Evolutionary conservation across 306 rosid species (phyloP).

Genomic region (Prosopis cineraria): DNA sequence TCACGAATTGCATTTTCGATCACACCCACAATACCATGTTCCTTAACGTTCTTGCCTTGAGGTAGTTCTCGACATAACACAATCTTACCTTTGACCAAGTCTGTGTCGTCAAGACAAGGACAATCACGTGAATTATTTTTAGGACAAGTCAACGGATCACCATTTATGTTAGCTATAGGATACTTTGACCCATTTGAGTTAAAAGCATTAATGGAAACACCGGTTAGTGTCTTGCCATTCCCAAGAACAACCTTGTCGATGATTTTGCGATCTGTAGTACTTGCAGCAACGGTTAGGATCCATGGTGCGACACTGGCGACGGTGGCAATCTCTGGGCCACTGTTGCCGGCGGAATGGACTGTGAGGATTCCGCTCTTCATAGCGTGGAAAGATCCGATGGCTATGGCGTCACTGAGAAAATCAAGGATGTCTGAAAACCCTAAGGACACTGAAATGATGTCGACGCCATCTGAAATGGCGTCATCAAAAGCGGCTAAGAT

Average conservation of each 20-base stretch:
- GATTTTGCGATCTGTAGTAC: constrained; percentile 38
- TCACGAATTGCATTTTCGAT: neutral
- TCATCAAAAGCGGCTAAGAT: constrained; percentile 57
- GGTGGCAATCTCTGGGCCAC: neutral
- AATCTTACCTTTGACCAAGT: neutral
- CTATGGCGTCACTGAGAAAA: neutral
- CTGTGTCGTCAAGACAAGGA: neutral
- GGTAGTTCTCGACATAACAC: neutral
- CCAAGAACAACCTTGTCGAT: constrained; percentile 44
- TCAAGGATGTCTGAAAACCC: neutral
- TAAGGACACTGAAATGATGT: constrained; percentile 41
- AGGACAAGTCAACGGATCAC: neutral
- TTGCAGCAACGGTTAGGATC: constrained; percentile 48
- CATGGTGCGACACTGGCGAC: constrained; percentile 42
- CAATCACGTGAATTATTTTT: neutral
- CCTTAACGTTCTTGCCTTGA: neutral
- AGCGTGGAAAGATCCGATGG: constrained; percentile 54
- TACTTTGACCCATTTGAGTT: constrained; percentile 12
- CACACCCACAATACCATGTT: neutral
- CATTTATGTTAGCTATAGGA: constrained; percentile 1
- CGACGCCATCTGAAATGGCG: constrained; percentile 54
- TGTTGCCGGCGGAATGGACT: constrained; percentile 42
- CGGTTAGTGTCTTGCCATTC: constrained; percentile 34
- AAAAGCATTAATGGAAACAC: constrained; percentile 35
- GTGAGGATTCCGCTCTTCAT: constrained; percentile 47